phyloP scores from a whole-genome alignment of 108 stramenopile genomes.

The Pinguiococcus pyrenoidosus region DNA sequence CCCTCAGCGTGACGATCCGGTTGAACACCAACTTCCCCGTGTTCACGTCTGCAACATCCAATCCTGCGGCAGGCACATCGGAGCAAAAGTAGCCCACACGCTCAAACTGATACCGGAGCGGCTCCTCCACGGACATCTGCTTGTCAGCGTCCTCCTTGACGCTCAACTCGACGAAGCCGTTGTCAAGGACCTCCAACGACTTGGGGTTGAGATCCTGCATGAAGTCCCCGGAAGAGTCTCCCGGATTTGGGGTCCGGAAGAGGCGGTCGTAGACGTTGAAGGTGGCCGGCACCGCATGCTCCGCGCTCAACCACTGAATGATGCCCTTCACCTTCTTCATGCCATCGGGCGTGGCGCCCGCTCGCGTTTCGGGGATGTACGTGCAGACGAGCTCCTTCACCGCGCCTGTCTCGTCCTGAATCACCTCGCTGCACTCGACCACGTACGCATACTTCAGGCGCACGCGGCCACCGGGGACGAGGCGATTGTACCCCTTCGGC shows the following conservation, averaged over 20 bases:
- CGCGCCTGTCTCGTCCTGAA: constrained; percentile 57
- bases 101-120: constrained; percentile 58
- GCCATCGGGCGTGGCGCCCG: constrained; percentile 64
- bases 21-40: constrained; percentile 60
- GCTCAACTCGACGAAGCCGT: constrained; percentile 58
- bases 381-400: constrained; percentile 41
- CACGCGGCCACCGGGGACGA: constrained; percentile 54
- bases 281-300: constrained; percentile 44
- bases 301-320: constrained; percentile 72
- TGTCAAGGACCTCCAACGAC: constrained; percentile 48
- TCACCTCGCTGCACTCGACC: constrained; percentile 58
- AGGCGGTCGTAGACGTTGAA: constrained; percentile 71
- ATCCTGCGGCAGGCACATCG: too few species aligned
- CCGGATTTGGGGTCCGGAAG: constrained; percentile 34
- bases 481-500: constrained; percentile 72
- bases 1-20: constrained; percentile 63
- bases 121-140: constrained; percentile 34
- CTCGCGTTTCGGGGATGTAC: constrained; percentile 56
- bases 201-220: constrained; percentile 60
- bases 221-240: constrained; percentile 40
- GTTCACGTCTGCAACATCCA: constrained; percentile 29
- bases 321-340: constrained; percentile 69
- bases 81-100: constrained; percentile 68
- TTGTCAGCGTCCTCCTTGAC: constrained; percentile 43
- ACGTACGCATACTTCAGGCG: constrained; percentile 76